Conservation (phyloP, 306 rosid genomes). For the Mimosa bimucronata region DNA sequence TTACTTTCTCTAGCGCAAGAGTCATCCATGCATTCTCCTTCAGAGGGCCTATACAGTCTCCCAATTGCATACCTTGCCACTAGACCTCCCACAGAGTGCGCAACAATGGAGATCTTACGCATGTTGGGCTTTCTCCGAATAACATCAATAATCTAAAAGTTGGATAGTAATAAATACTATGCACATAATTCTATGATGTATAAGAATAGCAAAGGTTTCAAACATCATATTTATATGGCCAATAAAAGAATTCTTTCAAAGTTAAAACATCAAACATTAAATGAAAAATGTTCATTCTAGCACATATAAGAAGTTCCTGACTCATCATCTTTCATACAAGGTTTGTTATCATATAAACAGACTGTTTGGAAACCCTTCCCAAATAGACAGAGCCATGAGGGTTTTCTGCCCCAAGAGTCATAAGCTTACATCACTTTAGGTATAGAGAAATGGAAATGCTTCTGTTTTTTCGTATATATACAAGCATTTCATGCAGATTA, state of each 20-base stretch:
- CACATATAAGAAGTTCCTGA: constrained; percentile 16
- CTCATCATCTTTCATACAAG: constrained; percentile 9
- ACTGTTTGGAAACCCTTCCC: constrained; percentile 13
- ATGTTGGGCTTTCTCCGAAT: constrained; percentile 72
- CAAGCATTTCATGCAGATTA: constrained; percentile 28
- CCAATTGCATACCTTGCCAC: constrained; percentile 96
- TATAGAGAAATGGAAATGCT: background rate
- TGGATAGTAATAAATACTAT: constrained; percentile 18
- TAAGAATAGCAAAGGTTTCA: constrained; percentile 19
- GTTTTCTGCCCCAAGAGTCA: background rate
- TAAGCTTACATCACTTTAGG: background rate
- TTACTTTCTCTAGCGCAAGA: constrained; percentile 41
- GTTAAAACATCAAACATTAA: background rate
- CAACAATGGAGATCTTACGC: constrained; percentile 77
- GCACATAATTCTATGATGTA: constrained; percentile 14
- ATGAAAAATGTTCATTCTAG: constrained; percentile 13
- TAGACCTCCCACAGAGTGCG: constrained; percentile 97
- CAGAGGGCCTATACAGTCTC: constrained; percentile 66
- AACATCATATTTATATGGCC: constrained; percentile 20
- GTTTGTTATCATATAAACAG: constrained; percentile 5
- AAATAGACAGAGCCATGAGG: constrained; percentile 11
- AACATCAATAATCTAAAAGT: constrained; percentile 69
- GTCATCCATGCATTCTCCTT: constrained; percentile 42
- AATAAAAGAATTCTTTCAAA: constrained; percentile 13
- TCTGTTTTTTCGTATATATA: constrained; percentile 11